These are phyloP conservation scores for Basidiobolus heterosporus DNA, from an alignment of 371 early-diverging fungal species.

Conservation along the genomic window DNA sequence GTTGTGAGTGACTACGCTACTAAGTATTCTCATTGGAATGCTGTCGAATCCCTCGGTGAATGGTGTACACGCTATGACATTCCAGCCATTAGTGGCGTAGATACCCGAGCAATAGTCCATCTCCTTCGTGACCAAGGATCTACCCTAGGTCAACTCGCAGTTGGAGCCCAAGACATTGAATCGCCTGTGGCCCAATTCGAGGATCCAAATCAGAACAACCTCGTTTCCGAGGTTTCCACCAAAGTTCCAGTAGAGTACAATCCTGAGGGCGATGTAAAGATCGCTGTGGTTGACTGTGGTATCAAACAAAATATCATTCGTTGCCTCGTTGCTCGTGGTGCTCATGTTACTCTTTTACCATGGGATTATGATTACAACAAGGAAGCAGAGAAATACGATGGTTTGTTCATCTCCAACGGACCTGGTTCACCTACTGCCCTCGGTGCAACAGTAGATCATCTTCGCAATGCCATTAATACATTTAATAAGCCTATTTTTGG, in stretches of 20 bases:
- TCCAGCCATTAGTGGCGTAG: conserved; percentile 84
- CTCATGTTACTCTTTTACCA: conserved; percentile 70
- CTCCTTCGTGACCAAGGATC: conserved; percentile 72
- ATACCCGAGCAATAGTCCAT: conserved; percentile 82
- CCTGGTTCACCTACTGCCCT: conserved; percentile 73
- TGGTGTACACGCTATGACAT: conserved; percentile 79
- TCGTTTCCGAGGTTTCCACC: conserved; percentile 61
- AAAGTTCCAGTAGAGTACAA: conserved; percentile 52
- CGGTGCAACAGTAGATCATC: conserved; percentile 42
- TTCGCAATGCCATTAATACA: conserved; percentile 37
- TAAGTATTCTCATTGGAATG: conserved; percentile 84
- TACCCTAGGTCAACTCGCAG: conserved; percentile 53
- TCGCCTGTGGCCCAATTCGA: conserved; percentile 25
- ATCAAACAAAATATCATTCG: conserved; percentile 86
- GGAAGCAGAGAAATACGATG: conserved; percentile 50
- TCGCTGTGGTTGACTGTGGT: conserved; percentile 77
- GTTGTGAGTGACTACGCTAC: conserved; percentile 74
- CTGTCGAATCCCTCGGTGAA: conserved; percentile 63
- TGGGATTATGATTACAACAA: conserved; percentile 59
- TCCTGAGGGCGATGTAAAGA: conserved; percentile 48
- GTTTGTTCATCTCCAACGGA: conserved; percentile 85
- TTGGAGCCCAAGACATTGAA: conserved; percentile 27
- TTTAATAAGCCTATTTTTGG: conserved; percentile 81
- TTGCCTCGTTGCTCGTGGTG: conserved; percentile 58
- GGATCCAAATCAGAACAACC: conserved; percentile 66